Evolutionary conservation across 768 basidiomycete genomes (phyloP).

Genomic region (Clavaria fumosa): DNA sequence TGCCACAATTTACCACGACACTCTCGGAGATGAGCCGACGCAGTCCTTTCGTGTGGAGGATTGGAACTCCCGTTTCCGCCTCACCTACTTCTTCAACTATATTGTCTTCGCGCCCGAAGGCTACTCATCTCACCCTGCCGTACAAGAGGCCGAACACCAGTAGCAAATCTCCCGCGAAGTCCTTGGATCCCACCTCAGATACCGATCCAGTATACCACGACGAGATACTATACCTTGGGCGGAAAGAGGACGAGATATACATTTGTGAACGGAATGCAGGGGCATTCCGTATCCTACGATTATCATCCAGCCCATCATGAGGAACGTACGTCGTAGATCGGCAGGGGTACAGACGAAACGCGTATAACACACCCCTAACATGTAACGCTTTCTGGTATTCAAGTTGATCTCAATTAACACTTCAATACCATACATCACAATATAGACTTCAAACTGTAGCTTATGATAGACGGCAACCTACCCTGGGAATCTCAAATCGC

Average conservation of each 20-base stretch:
- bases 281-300: constrained; percentile 61
- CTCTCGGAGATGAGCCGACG: constrained; percentile 50
- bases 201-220: constrained; percentile 38
- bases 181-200: constrained; percentile 33
- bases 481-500: too few species aligned
- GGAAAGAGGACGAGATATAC: constrained; percentile 63
- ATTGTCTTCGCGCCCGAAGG: constrained; percentile 22
- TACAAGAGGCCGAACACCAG: constrained; percentile 36
- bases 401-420: too few species aligned
- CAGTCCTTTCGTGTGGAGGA: constrained; percentile 69
- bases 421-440: too few species aligned
- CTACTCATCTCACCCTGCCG: constrained; percentile 23
- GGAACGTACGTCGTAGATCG: too few species aligned
- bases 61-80: constrained; percentile 50
- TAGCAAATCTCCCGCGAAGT: constrained; percentile 30
- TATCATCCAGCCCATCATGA: constrained; percentile 32
- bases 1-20: constrained; percentile 60
- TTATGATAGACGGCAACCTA: too few species aligned
- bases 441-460: too few species aligned
- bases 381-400: too few species aligned
- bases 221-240: constrained; percentile 70
- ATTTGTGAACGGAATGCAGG: constrained; percentile 63
- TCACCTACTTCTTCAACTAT: constrained; percentile 24
- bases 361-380: too few species aligned
- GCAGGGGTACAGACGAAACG: too few species aligned